A percentile compares a stretch with the other conserved stretches of the same genome.
Conservation (phyloP, 176 grass and related monocot species). For the Neostapfia colusana region DNA sequence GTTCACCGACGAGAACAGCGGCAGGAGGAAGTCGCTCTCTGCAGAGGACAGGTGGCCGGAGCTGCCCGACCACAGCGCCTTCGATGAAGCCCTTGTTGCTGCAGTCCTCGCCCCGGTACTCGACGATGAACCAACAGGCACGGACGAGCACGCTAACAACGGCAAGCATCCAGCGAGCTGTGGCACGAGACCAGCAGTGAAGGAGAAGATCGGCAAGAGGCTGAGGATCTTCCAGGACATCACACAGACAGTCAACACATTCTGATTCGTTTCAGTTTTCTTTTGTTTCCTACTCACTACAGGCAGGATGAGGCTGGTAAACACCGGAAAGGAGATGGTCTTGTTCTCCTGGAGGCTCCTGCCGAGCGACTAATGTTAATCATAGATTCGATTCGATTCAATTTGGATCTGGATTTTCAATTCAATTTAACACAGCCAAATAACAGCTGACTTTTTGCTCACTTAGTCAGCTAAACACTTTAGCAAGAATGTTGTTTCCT, state of each 20-base stretch:
- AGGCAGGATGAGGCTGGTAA: constrained; percentile 25
- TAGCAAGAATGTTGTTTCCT: constrained; percentile 15
- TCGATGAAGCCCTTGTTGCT: constrained; percentile 75
- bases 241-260: constrained; percentile 53
- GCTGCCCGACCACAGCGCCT: constrained; percentile 76
- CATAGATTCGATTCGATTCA: constrained; percentile 32
- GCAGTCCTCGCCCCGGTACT: constrained; percentile 58
- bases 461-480: constrained; percentile 33
- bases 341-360: constrained; percentile 77
- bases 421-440: constrained; percentile 42
- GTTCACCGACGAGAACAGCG: constrained; percentile 32
- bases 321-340: constrained; percentile 66
- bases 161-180: constrained; percentile 30
- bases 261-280: constrained; percentile 31
- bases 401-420: neutral
- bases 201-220: constrained; percentile 79
- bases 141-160: neutral
- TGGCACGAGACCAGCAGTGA: constrained; percentile 62
- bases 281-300: constrained; percentile 42
- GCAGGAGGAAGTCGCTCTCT: constrained; percentile 55
- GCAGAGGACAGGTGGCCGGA: constrained; percentile 82
- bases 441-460: constrained; percentile 51
- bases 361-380: constrained; percentile 37
- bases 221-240: constrained; percentile 97
- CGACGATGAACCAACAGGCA: constrained; percentile 32